These are phyloP conservation scores for Geranium brycei DNA, from an alignment of 345 rosid species.

Conservation along the genomic window DNA sequence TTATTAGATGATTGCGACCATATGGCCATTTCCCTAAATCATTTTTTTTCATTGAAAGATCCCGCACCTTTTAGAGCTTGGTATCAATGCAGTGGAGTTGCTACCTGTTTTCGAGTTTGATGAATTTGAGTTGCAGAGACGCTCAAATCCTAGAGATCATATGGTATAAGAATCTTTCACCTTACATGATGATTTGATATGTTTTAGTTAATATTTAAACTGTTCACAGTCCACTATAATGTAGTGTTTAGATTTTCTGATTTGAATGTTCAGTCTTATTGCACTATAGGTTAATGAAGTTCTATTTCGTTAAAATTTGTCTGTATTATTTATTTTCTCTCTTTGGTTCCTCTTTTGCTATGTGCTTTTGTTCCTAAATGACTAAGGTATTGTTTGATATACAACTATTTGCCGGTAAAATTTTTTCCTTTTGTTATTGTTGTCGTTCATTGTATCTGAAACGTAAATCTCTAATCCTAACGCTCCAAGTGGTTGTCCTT, in stretches of 20 bases:
- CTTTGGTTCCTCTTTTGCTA: too few relatives aligned
- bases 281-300: neutral
- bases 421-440: too few relatives aligned
- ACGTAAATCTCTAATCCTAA: neutral
- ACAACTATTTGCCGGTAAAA: too few relatives aligned
- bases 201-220: too few relatives aligned
- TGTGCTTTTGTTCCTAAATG: too few relatives aligned
- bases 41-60: conserved; percentile 33
- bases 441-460: too few relatives aligned
- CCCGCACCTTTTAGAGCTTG: conserved; percentile 81
- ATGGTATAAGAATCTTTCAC: conserved; percentile 36
- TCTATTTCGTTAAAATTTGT: neutral
- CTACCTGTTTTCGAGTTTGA: conserved; percentile 87
- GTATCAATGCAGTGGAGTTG: conserved; percentile 88
- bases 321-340: too few relatives aligned
- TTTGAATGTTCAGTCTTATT: neutral
- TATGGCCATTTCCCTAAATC: neutral
- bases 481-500: neutral
- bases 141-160: conserved; percentile 82
- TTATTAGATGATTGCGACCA: neutral
- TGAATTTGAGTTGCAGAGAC: conserved; percentile 86
- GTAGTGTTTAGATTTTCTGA: neutral
- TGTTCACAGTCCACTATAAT: too few relatives aligned
- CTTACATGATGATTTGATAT: neutral
- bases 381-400: too few relatives aligned